phyloP scores from a whole-genome alignment of 2,329 filamentous ascomycete genomes.

The Apiospora pterosperma region DNA sequence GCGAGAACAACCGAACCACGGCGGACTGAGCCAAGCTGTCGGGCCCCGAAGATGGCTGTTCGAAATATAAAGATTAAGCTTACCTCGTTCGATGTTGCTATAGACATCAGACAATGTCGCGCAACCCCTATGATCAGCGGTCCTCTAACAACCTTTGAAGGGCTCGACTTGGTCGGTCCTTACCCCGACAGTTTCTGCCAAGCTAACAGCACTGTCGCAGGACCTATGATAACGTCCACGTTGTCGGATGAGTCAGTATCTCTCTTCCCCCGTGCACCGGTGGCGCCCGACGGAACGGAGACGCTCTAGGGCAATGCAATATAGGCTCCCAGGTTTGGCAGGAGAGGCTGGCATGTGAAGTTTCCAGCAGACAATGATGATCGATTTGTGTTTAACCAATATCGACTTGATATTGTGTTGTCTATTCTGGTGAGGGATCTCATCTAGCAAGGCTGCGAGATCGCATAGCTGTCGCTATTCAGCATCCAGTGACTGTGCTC shows the following conservation, averaged over 20 bases:
- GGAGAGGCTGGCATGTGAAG: neutral
- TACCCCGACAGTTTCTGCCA: neutral
- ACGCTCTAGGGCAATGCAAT: neutral
- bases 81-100: slow-evolving; percentile 3
- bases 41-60: slow-evolving; percentile 1
- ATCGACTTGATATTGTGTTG: neutral
- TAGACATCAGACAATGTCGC: neutral
- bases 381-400: neutral
- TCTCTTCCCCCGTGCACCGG: neutral
- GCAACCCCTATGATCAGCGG: neutral
- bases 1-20: neutral
- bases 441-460: neutral
- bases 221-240: neutral
- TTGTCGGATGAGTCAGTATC: neutral
- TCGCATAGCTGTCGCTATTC: neutral
- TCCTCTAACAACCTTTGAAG: neutral
- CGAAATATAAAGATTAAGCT: slow-evolving; percentile 1
- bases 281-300: neutral
- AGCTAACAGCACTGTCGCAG: neutral
- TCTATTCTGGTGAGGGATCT: neutral
- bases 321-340: neutral
- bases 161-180: neutral
- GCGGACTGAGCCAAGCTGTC: slow-evolving; percentile 1
- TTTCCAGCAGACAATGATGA: neutral
- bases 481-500: slow-evolving; percentile 21